Conservation (phyloP, 2,329 filamentous ascomycete species). For the Verticillium nonalfalfae region DNA sequence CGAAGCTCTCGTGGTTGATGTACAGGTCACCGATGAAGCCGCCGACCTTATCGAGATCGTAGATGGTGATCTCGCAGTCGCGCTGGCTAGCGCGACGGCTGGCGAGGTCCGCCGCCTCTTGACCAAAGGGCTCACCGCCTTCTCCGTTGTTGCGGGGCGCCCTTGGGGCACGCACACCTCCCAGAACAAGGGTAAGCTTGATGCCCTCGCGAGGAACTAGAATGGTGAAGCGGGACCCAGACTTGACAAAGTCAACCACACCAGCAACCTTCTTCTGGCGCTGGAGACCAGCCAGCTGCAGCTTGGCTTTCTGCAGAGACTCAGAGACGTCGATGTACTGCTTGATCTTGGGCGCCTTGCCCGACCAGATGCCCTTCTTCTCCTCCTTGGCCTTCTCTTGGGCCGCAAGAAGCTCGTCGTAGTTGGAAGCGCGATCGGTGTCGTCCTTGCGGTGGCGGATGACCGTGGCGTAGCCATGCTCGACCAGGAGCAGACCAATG, state of each 20-base stretch:
- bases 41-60: conserved; percentile 92
- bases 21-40: conserved; percentile 95
- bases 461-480: conserved; percentile 88
- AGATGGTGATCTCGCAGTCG: conserved; percentile 91
- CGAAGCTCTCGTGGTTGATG: conserved; percentile 92
- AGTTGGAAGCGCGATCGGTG: conserved; percentile 87
- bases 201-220: conserved; percentile 87
- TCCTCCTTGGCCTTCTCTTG: conserved; percentile 80
- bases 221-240: conserved; percentile 89
- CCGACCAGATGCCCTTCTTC: conserved; percentile 91
- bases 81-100: conserved; percentile 85
- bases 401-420: conserved; percentile 78
- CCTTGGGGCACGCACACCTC: conserved; percentile 83
- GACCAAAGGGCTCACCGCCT: conserved; percentile 87
- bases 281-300: conserved; percentile 80
- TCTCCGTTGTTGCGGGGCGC: conserved; percentile 70
- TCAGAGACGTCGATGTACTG: conserved; percentile 88
- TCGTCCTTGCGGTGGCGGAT: conserved; percentile 95
- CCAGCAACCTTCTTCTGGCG: conserved; percentile 89
- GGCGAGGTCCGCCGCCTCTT: conserved; percentile 89
- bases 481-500: conserved; percentile 76
- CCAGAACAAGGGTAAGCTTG: conserved; percentile 91
- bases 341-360: conserved; percentile 78
- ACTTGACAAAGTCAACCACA: conserved; percentile 95
- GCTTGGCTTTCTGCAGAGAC: conserved; percentile 88